Base-by-base conservation (phyloP, 768 basidiomycete genomes). In the Boletus speciosus region DNA sequence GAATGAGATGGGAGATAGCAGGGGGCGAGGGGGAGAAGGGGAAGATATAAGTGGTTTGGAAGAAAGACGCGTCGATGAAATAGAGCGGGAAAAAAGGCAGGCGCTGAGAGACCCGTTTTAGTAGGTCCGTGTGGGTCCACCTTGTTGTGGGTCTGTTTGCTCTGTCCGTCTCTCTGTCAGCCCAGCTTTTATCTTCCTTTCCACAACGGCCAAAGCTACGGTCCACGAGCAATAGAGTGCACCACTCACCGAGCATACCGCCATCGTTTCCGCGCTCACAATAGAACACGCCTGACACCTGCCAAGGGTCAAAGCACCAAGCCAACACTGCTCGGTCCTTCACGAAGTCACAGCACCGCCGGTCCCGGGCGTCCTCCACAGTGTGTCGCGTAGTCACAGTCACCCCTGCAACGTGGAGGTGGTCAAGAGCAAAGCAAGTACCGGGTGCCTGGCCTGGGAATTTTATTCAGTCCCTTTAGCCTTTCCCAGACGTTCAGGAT, bases 91-190 rank as follows among this genome's bases (percentile, higher is more conserved):
- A 61, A 66, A 69, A 67, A 47, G 57, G 46, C 55, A 55, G 57
- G 55, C 47, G 56, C 53, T 53, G 54, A 37, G 7, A 12, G 32
- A 57, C 60, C 69, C 59, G 46, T 63, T 70, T 71, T 71, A 59
- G 69, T 70, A 66, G 69, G 61, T 70, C 57, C 64, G 35, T 70
- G 69, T 70, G 58, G 69, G 69, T 70, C 69, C 69, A 70, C 34
- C 16, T 41, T 71, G 62, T 68, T 70, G 59, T 71, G 70, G 46
- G 56, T 43, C 51, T 70, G 64, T 70, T 70, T 71, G 42, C 52
- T 6, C 61, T 61, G 43, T 49, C 54, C 51, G 35, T 38, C 42
- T 41, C 35, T 2, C 14, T 0, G 55, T 58, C 40, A 58, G 49
- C 31, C 2, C 14, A 40, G 56, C 15, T 34, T 34, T 65, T 55